Evolutionary conservation across 805 yeast genomes (phyloP), one percentile per base, ranked within the genome.

Genomic region (Zygoascus tannicola): DNA sequence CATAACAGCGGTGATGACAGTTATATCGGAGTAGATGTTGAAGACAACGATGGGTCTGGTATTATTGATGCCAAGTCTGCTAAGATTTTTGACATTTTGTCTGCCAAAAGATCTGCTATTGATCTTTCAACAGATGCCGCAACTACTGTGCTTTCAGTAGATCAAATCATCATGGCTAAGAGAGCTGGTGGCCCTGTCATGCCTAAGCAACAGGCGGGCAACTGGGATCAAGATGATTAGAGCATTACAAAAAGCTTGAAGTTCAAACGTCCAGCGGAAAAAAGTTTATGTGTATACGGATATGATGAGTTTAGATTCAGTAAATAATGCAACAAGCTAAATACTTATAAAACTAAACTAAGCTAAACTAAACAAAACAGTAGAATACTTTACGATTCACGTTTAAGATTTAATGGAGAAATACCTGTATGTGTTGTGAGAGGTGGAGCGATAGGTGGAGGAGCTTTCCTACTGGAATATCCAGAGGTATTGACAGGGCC

Each of bases 101-200:
- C 84, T 19, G 74, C 88, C 35, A 90, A 92, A 71, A 75, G 73
- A 56, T 82, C 85, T 50, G 98, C 97, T 38, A 81, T 92, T 53
- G 77, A 80, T 55, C 81, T 92, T 50, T 97, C 98, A 15, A 87
- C 96, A 3, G 97, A 92, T 53, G 96, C 97, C 40, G 94, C 95
- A 12, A 76, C 74, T 50, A 92, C 97, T 4, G 81, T 88, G 43
- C 72, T 88, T 50, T 80, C 94, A 21, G 92, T 92, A 41, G 97
- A 92, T 64, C 97, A 90, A 73, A 90, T 90, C 57, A 92, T 90
- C 61, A 92, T 90, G 92, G 97, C 98, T 37, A 90, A 90, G 76
- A 79, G 96, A 63, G 97, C 97, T 2, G 98, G 98, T 52, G 98
- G 98, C 19, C 98, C 98, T 40, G 80, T 70, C 26, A 80, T 87